Evolutionary conservation across 108 stramenopile genomes (phyloP).

Genomic region (Parmales sp.): DNA sequence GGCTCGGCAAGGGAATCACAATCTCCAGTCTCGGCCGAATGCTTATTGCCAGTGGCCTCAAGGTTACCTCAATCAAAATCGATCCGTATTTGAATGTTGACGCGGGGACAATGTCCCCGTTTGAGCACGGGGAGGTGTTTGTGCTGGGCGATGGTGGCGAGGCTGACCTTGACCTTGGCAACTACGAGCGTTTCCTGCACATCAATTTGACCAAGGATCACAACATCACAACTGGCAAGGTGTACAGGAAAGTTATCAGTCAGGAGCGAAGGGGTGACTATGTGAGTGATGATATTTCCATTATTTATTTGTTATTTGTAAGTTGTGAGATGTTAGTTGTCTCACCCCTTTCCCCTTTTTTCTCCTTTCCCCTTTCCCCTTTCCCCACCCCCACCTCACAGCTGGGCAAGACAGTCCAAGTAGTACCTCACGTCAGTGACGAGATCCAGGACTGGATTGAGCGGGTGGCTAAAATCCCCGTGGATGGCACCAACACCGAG

Average conservation of each 20-base stretch:
- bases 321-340: too few relatives aligned
- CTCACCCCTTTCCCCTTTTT: not conserved
- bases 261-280: conserved; percentile 76
- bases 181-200: conserved; percentile 79
- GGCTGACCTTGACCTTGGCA: conserved; percentile 81
- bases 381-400: too few relatives aligned
- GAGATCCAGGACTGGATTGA: conserved; percentile 85
- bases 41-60: conserved; percentile 66
- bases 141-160: conserved; percentile 81
- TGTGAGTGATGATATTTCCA: too few relatives aligned
- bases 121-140: conserved; percentile 71
- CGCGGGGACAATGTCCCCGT: conserved; percentile 81
- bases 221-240: conserved; percentile 87
- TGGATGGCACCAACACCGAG: conserved; percentile 36
- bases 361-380: not conserved
- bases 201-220: conserved; percentile 61
- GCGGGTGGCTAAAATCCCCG: conserved; percentile 63
- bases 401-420: conserved; percentile 84
- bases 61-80: conserved; percentile 79
- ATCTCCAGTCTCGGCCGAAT: conserved; percentile 74
- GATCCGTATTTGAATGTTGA: conserved; percentile 83
- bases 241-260: conserved; percentile 70
- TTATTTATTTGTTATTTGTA: too few relatives aligned
- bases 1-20: conserved; percentile 76
- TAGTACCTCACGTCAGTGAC: conserved; percentile 80